Evolutionary conservation across 177 flowering plant genomes (phyloP).

Genomic region (Vitis hybrid): DNA sequence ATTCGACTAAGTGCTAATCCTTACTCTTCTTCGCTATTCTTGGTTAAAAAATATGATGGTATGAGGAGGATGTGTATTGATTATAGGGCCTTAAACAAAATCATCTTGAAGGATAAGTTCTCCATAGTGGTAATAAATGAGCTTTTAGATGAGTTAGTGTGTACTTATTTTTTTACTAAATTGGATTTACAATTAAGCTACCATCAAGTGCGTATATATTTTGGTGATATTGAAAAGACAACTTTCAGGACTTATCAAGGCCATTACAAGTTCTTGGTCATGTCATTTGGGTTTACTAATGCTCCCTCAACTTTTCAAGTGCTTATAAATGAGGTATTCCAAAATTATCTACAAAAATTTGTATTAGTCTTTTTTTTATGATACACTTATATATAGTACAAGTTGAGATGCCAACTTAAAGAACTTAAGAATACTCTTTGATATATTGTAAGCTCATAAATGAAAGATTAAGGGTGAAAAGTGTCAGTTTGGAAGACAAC

Average conservation of each 20-base stretch:
- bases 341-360: neutral
- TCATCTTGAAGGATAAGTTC: neutral
- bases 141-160: neutral
- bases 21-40: neutral
- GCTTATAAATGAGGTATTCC: neutral
- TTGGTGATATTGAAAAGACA: no score
- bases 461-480: neutral
- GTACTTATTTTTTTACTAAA: no score
- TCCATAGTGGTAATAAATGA: neutral
- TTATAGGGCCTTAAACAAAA: neutral
- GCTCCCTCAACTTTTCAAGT: no score
- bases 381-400: slow-evolving; percentile 7
- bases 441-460: neutral
- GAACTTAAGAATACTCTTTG: neutral
- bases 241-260: no score
- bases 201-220: no score
- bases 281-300: no score
- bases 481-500: neutral
- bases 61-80: neutral
- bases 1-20: neutral
- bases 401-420: neutral
- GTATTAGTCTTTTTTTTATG: slow-evolving; percentile 4
- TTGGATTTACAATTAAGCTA: no score
- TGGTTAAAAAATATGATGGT: neutral
- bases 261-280: no score